These are phyloP conservation scores for Blastomyces gilchristii DNA, from an alignment of 2,329 filamentous ascomycete species.

Conservation along the genomic window DNA sequence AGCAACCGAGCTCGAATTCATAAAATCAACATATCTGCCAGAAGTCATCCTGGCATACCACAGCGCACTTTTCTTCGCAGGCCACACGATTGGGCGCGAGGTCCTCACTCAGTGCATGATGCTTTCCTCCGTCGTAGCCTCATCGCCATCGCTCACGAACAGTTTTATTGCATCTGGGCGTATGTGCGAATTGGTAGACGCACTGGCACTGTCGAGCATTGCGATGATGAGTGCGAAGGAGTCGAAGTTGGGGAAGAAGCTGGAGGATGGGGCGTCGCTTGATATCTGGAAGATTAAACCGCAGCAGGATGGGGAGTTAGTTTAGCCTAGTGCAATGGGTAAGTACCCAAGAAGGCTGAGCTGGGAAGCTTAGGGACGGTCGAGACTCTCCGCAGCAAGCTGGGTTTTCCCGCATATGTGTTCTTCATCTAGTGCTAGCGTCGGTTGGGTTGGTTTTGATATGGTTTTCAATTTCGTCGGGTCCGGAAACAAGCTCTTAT, in stretches of 20 bases:
- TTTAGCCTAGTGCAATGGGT: neutral
- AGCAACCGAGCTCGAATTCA: conserved; percentile 49
- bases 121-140: conserved; percentile 65
- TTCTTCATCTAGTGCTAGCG: neutral
- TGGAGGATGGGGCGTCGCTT: conserved; percentile 22
- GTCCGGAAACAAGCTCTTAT: neutral
- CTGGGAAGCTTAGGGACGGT: neutral
- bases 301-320: conserved; percentile 10
- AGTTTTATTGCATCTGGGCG: conserved; percentile 55
- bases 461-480: neutral
- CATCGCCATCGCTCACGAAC: conserved; percentile 54
- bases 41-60: conserved; percentile 79
- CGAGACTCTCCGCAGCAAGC: neutral
- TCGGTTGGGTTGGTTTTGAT: neutral
- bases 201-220: conserved; percentile 67
- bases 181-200: conserved; percentile 65
- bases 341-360: no score
- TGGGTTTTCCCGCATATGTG: neutral
- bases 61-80: conserved; percentile 67
- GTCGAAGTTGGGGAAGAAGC: conserved; percentile 30
- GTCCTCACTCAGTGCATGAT: conserved; percentile 79
- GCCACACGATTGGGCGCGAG: conserved; percentile 62
- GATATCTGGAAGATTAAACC: conserved; percentile 23
- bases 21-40: conserved; percentile 72
- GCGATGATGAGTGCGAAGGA: conserved; percentile 40